These are phyloP conservation scores for Lumnitzera racemosa DNA, from an alignment of 345 rosid genomes.

Conservation along the genomic window DNA sequence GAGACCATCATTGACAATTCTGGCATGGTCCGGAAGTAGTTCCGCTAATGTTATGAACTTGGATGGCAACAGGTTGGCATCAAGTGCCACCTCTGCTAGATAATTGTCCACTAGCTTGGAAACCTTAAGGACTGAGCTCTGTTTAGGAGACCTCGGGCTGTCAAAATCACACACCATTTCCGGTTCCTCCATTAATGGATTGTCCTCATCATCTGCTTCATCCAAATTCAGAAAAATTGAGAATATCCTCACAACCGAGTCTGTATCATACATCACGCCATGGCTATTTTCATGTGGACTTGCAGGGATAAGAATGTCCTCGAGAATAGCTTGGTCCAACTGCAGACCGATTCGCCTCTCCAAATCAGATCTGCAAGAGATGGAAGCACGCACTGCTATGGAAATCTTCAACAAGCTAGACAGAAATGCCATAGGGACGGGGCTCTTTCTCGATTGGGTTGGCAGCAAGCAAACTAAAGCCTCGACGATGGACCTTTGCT, in stretches of 20 bases:
- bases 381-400: constrained; percentile 47
- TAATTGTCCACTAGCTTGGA: constrained; percentile 78
- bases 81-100: constrained; percentile 88
- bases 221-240: constrained; percentile 76
- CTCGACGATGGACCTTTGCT: constrained; percentile 66
- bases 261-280: constrained; percentile 60
- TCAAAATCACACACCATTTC: constrained; percentile 82
- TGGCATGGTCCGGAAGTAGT: constrained; percentile 87
- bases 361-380: constrained; percentile 69
- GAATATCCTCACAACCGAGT: constrained; percentile 74
- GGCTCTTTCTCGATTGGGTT: constrained; percentile 72
- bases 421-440: constrained; percentile 83
- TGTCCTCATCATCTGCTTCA: constrained; percentile 55
- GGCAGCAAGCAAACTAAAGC: constrained; percentile 69
- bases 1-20: constrained; percentile 69
- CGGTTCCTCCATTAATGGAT: constrained; percentile 51
- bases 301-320: constrained; percentile 71
- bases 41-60: constrained; percentile 81
- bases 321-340: constrained; percentile 88
- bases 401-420: constrained; percentile 77
- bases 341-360: constrained; percentile 91
- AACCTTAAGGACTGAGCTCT: constrained; percentile 84
- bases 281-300: constrained; percentile 48
- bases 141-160: constrained; percentile 81
- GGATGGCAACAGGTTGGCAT: constrained; percentile 58